These are phyloP conservation scores for Balamuthia mandrillaris DNA, from an alignment of 208 protist genomes.

Conservation along the genomic window DNA sequence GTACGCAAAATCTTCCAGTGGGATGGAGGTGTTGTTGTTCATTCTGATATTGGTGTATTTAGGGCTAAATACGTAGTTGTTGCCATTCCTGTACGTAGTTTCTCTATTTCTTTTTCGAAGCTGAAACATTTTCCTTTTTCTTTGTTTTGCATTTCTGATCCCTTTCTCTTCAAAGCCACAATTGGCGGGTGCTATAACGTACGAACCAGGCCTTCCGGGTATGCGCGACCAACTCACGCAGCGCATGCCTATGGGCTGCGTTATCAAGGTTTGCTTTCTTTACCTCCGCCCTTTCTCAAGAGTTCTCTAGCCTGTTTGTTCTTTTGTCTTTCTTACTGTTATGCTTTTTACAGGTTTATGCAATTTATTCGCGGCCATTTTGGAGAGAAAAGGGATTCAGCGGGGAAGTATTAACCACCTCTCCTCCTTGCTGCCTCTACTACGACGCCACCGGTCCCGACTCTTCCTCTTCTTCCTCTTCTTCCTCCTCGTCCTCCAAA, in stretches of 20 bases:
- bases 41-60: conserved; percentile 13
- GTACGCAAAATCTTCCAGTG: conserved; percentile 26
- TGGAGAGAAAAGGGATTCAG: conserved; percentile 6
- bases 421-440: background rate
- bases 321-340: too few species aligned
- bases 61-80: conserved; percentile 19
- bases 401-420: conserved; percentile 2
- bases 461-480: background rate
- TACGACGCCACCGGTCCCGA: background rate
- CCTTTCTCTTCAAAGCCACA: background rate
- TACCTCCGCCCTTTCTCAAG: too few species aligned
- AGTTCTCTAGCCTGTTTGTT: too few species aligned
- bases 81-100: background rate
- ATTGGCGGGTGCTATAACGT: background rate
- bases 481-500: too few species aligned
- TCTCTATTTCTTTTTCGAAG: background rate
- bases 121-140: background rate
- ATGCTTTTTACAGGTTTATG: background rate
- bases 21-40: background rate
- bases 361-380: background rate
- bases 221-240: background rate
- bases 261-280: conserved; percentile 51
- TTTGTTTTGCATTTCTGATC: background rate
- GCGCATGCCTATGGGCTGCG: conserved; percentile 43
- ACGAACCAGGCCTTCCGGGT: conserved; percentile 23